A percentile compares a stretch with the other conserved stretches of the same genome.
Evolutionary conservation across 768 basidiomycete genomes (phyloP).

Genomic region (Mycena sanguinolenta): DNA sequence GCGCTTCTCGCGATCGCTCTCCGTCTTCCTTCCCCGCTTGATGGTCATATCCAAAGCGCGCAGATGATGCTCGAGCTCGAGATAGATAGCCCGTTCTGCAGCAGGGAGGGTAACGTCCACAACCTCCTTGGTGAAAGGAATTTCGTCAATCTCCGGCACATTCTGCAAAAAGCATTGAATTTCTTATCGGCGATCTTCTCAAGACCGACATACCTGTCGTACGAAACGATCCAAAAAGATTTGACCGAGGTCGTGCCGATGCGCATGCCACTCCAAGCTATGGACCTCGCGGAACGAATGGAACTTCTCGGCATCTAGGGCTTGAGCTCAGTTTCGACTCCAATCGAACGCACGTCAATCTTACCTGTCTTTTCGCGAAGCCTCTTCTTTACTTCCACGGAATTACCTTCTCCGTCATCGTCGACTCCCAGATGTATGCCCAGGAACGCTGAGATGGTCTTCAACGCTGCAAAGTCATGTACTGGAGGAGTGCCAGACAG

Average conservation of each 20-base stretch:
- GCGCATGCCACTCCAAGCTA: constrained; percentile 91
- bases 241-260: constrained; percentile 87
- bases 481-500: constrained; percentile 97
- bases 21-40: constrained; percentile 71
- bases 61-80: constrained; percentile 94
- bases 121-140: constrained; percentile 78
- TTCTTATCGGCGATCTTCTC: background rate
- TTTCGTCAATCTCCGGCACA: constrained; percentile 96
- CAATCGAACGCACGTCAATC: constrained; percentile 29
- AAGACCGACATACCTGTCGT: constrained; percentile 70
- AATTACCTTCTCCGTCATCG: constrained; percentile 87
- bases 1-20: constrained; percentile 92
- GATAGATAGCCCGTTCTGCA: constrained; percentile 93
- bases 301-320: constrained; percentile 87
- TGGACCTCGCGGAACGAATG: constrained; percentile 97
- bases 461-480: constrained; percentile 89
- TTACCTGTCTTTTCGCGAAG: constrained; percentile 87
- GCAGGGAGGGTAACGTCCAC: constrained; percentile 84
- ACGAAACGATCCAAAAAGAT: constrained; percentile 85
- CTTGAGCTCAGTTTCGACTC: constrained; percentile 35
- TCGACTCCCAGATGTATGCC: constrained; percentile 93
- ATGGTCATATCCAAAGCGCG: constrained; percentile 91
- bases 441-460: constrained; percentile 91
- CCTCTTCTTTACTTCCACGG: constrained; percentile 83
- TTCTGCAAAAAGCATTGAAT: constrained; percentile 64